Evolutionary conservation across 2,329 filamentous ascomycete genomes (phyloP), one percentile per base, ranked within the genome.

Genomic region (Colletotrichum cereale): DNA sequence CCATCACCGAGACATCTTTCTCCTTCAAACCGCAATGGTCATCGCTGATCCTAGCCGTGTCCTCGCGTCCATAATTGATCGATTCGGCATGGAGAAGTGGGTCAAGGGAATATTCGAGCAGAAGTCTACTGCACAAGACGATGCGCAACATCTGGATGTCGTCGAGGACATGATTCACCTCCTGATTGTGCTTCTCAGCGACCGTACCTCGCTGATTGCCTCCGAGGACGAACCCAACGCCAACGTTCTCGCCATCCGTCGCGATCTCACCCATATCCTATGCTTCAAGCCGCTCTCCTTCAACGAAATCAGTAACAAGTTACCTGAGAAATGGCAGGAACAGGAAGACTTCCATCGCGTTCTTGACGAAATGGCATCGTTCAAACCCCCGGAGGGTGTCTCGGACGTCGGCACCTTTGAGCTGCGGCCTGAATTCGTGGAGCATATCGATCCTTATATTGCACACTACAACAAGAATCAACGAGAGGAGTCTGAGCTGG

Each of bases 391-490:
- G 0, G 96, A 99, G 81, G 96, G 96, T 6, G 83, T 98, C 40
- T 94, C 93, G 5, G 96, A 99, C 79, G 93, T 95, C 21, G 96
- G 97, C 68, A 97, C 94, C 0, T 99, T 99, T 77, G 95, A 98
- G 80, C 85, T 99, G 62, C 96, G 95, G 78, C 90, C 93, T 5
- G 90, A 97, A 72, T 96, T 92, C 76, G 88, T 98, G 48, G 93
- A 96, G 75, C 89, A 97, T 57, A 90, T 99, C 62, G 97, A 99
- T 79, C 96, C 97, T 0, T 99, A 98, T 80, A 96, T 95, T 77
- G 93, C 95, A 8, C 95, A 98, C 78, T 99, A 97, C 81, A 97
- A 91, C 77, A 97, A 97, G 79, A 99, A 99, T 77, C 96, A 98
- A 80, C 90, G 96, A 62, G 96, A 99, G 78, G 96, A 99, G 80